Evolutionary conservation across 208 protist genomes (phyloP), one percentile per base, ranked within the genome.

Genomic region (Leishmania amazonensis): DNA sequence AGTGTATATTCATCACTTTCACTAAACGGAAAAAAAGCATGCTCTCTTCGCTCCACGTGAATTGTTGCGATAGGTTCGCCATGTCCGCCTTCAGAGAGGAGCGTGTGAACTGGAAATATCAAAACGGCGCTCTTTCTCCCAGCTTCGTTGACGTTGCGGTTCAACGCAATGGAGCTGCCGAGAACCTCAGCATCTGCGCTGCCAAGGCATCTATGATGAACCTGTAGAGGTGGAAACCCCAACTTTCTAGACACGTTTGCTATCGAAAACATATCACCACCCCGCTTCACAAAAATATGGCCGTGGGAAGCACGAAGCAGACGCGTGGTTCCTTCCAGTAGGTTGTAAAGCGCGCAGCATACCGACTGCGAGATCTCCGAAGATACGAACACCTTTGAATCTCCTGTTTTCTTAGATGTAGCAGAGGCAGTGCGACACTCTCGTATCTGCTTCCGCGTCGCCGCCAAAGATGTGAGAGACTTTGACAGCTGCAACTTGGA

Each of bases 181-280:
- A 97, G 85, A 71, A 97, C 95, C 62, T 96, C 92, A 11, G 92
- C 90, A 75, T 95, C 92, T 15, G 87, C n/a, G 31, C 89, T 95
- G 31, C 90, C 92, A 58, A 91, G 76, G 80, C 93, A 96, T 7
- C 86, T 84, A 75, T 96, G 90, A 62, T 92, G 88, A 51, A 93
- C 83, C 28, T 96, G 87, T 31, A 90, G 87, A 28, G 95, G 95
- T 65, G 95, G 95, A 81, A 97, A 96, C 2, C 85, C 76, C 8
- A 96, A 85, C 60, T 90, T 92, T 47, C 81, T 75, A n/a, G 80
- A 38, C 13, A 96, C 94, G 79, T 97, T 97, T 3, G 85, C 91
- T 62, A 97, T 95, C 28, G 95, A 94, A 47, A 95, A 80, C 90
- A 97, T 95, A 57, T 96, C 92, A 67, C 94, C 93, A 5, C 81